Conservation (phyloP, 108 stramenopile genomes). For the Skeletonema potamos region DNA sequence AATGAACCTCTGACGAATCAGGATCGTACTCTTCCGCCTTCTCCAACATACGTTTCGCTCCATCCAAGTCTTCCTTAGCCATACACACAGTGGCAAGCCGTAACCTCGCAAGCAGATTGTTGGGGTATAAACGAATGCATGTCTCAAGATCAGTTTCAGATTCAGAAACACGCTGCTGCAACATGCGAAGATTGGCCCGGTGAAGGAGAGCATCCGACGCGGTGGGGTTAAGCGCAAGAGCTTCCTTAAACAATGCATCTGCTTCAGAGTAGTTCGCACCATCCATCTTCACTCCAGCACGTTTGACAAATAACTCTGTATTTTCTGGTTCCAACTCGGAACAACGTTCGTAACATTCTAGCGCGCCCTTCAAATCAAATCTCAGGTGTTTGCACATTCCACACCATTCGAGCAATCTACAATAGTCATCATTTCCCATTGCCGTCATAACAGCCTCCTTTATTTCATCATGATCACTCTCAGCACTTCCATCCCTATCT, state of each 20-base stretch:
- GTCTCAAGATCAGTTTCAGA: constrained; percentile 74
- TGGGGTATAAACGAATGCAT: constrained; percentile 75
- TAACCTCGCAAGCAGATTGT: constrained; percentile 80
- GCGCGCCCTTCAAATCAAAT: constrained; percentile 82
- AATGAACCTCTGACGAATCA: constrained; percentile 82
- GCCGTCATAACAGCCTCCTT: constrained; percentile 30
- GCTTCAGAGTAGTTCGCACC: constrained; percentile 67
- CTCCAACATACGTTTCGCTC: constrained; percentile 75
- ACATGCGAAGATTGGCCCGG: constrained; percentile 84
- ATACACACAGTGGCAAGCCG: constrained; percentile 85
- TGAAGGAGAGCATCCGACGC: constrained; percentile 85
- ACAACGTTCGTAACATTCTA: constrained; percentile 71
- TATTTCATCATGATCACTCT: constrained; percentile 23
- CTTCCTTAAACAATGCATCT: constrained; percentile 70
- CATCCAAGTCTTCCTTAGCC: constrained; percentile 65
- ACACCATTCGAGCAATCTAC: constrained; percentile 81
- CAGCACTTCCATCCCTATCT: constrained; percentile 30
- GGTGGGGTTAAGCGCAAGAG: constrained; percentile 71
- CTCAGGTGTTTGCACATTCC: constrained; percentile 89
- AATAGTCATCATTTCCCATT: constrained; percentile 70
- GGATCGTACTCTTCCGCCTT: constrained; percentile 68
- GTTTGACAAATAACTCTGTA: constrained; percentile 81
- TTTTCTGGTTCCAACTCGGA: constrained; percentile 80
- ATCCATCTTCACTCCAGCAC: constrained; percentile 91
- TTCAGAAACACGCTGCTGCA: constrained; percentile 61